These are phyloP conservation scores for Arxiozyma telluris DNA, from an alignment of 1,139 yeast genomes.

Conservation along the genomic window DNA sequence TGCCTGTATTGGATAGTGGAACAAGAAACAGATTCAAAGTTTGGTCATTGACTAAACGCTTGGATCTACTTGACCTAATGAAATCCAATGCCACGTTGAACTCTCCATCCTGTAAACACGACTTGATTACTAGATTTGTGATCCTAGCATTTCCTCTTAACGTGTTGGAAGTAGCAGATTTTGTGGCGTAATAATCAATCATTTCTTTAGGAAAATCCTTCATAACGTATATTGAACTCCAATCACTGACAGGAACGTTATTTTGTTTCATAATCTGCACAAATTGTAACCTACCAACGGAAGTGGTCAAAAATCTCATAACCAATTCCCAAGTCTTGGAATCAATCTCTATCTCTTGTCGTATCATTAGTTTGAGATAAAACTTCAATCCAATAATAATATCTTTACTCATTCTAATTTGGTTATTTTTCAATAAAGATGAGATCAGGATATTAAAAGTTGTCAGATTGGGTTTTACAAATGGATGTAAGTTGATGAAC, in stretches of 20 bases:
- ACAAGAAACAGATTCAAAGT: constrained; percentile 29
- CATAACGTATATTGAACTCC: not conserved
- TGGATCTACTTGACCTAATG: not conserved
- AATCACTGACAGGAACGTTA: not conserved
- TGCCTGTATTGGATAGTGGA: constrained; percentile 26
- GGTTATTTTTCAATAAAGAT: constrained; percentile 22
- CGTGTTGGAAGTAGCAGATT: not conserved
- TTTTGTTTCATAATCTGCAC: constrained; percentile 22
- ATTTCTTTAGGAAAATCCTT: not conserved
- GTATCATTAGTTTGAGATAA: constrained; percentile 32
- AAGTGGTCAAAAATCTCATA: constrained; percentile 26
- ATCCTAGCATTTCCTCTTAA: not conserved
- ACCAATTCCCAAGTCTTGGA: constrained; percentile 33
- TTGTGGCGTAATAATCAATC: not conserved
- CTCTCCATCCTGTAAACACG: not conserved
- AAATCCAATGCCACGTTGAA: not conserved
- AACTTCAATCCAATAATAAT: constrained; percentile 29
- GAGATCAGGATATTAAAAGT: constrained; percentile 38
- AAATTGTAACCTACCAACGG: constrained; percentile 22
- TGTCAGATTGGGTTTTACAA: constrained; percentile 32
- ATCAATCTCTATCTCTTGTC: constrained; percentile 29
- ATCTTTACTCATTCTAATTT: constrained; percentile 25
- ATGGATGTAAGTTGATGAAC: constrained; percentile 33
- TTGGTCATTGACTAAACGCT: constrained; percentile 3
- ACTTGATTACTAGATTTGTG: not conserved